Evolutionary conservation across 495 filamentous ascomycete genomes (phyloP).

Genomic region (Amphirosellinia nigrospora): DNA sequence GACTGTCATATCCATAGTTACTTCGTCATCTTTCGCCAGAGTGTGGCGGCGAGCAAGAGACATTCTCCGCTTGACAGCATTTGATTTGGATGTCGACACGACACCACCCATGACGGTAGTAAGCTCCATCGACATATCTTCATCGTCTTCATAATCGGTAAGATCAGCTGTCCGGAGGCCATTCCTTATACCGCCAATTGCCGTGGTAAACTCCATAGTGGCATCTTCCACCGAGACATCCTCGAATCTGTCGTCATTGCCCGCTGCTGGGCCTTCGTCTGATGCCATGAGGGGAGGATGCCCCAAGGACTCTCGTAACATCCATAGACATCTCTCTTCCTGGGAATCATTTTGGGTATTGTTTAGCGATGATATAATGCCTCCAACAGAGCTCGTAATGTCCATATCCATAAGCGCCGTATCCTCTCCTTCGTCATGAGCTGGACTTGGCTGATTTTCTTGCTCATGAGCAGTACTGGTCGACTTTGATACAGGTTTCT

Average conservation of each 20-base stretch:
- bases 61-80: conserved; percentile 26
- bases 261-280: conserved; percentile 35
- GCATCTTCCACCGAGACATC: conserved; percentile 53
- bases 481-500: conserved; percentile 36
- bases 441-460: conserved; percentile 17
- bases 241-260: conserved; percentile 33
- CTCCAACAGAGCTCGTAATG: conserved; percentile 62
- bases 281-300: conserved; percentile 63
- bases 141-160: conserved; percentile 47
- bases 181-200: conserved; percentile 67
- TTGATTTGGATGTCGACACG: conserved; percentile 47
- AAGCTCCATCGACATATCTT: conserved; percentile 84
- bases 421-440: conserved; percentile 27
- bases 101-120: conserved; percentile 76
- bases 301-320: conserved; percentile 81
- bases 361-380: conserved; percentile 52
- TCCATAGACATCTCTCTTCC: conserved; percentile 84
- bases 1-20: conserved; percentile 74
- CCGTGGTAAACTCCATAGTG: conserved; percentile 76
- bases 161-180: conserved; percentile 34
- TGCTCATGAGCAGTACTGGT: conserved; percentile 25
- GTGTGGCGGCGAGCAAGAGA: conserved; percentile 38
- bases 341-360: conserved; percentile 40
- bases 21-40: conserved; percentile 42
- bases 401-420: conserved; percentile 56